Base-by-base conservation (phyloP, 768 basidiomycete species). In the Amyloporia xantha region DNA sequence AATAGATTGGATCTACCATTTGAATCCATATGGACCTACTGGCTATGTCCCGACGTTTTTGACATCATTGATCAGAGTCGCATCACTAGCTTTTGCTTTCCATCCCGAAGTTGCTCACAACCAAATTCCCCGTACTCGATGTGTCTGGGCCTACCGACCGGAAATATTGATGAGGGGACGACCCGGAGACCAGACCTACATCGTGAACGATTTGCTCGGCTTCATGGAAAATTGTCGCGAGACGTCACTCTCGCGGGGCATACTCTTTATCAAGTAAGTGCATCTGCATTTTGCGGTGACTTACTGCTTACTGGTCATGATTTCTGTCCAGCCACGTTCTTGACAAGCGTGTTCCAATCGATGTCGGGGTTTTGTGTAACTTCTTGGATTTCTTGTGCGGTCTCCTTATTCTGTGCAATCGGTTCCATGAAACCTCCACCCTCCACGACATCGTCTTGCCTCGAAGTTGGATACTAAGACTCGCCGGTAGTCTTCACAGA, bases 361-460 rank as follows among this genome's bases (percentile, higher is more conserved):
- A 81, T 35, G 62, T 76, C 21, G 65, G 67, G 19, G 66, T 75
- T 7, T 59, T 84, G 2, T 83, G 79, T 47, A 70, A 76, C 46
- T 62, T 74, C 38, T 50, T 79, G 15, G 83, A 85, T 36, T 60
- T 62, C 9, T 58, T 84, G 1, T 72, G 74, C 41, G 67, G 66
- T 5, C 67, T 66, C 12, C 55, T 71, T 4, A 62, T 76, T 4
- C 46, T 82, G 2, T 65, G 66, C 1, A 56, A 58, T 36, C 62
- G 60, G 0, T 58, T 62, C 48, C 53, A 56, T 24, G 33, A 52
- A 42, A 33, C 11, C 3, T 37, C 54, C 38, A 39, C 53, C 13
- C 59, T 79, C 0, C 74, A 82, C 56, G 66, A 68, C 13, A 54
- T 79, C 23, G 72, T 73, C 4, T 67, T 84, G 27, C 82, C 82